Percentiles rank a stretch among this genome's conserved stretches.
These are phyloP conservation scores for Brettanomyces naardenensis DNA, from an alignment of 805 yeast species.

Conservation along the genomic window DNA sequence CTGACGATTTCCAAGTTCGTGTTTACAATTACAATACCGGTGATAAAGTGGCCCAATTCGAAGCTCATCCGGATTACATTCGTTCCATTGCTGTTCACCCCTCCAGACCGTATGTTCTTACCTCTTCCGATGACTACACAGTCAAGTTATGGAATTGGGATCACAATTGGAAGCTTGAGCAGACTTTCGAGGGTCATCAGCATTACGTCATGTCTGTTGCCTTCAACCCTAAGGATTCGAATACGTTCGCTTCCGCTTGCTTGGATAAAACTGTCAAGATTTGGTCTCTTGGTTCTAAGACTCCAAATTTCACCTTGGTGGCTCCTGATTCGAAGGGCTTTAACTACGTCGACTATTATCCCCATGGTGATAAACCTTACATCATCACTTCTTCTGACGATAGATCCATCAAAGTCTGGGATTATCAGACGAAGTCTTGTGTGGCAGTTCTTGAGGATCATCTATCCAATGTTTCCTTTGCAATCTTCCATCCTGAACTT, in stretches of 20 bases:
- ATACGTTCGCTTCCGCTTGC: constrained; percentile 96
- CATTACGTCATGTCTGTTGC: constrained; percentile 93
- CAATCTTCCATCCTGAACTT: constrained; percentile 95
- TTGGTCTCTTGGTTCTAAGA: constrained; percentile 85
- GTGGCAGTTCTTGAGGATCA: constrained; percentile 95
- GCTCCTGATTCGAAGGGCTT: constrained; percentile 94
- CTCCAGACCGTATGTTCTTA: constrained; percentile 77
- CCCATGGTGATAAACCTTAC: constrained; percentile 95
- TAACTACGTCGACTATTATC: constrained; percentile 93
- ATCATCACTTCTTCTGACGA: constrained; percentile 89
- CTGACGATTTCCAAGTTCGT: constrained; percentile 91
- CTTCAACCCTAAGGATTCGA: constrained; percentile 95
- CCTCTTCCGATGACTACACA: constrained; percentile 88
- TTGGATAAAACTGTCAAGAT: constrained; percentile 93
- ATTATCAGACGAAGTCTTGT: constrained; percentile 92
- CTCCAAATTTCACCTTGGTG: constrained; percentile 83
- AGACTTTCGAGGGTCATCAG: constrained; percentile 89
- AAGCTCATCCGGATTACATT: constrained; percentile 96
- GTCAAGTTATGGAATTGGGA: constrained; percentile 98
- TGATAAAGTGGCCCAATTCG: constrained; percentile 90
- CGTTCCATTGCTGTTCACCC: constrained; percentile 94
- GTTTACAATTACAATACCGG: constrained; percentile 94
- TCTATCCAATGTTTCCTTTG: constrained; percentile 89
- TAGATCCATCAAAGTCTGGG: constrained; percentile 85
- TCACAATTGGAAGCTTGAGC: constrained; percentile 81